phyloP scores from a whole-genome alignment of 441 rosid genomes.

The Erodium trifolium region DNA sequence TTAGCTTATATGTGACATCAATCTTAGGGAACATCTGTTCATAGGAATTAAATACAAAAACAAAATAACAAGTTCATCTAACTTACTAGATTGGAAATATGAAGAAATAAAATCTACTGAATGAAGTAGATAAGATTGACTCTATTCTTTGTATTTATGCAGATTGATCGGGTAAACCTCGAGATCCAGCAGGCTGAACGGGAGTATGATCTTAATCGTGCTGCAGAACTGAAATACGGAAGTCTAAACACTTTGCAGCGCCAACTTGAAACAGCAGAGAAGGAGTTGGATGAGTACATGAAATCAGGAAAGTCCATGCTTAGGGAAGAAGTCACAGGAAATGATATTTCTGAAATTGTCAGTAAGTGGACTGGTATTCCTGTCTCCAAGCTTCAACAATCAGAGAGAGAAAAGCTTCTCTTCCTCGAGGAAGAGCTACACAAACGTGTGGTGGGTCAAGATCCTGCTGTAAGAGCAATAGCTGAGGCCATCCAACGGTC shows the following conservation, averaged over 20 bases:
- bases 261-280: conserved; percentile 75
- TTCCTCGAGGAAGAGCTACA: conserved; percentile 93
- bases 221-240: conserved; percentile 94
- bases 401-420: conserved; percentile 86
- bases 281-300: conserved; percentile 76
- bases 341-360: conserved; percentile 67
- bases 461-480: conserved; percentile 93
- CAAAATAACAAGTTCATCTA: no score
- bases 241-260: conserved; percentile 82
- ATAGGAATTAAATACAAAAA: no score
- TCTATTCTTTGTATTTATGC: conserved; percentile 17
- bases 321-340: conserved; percentile 73
- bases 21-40: no score
- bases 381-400: conserved; percentile 86
- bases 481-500: conserved; percentile 94
- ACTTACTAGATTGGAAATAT: no score
- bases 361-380: conserved; percentile 99
- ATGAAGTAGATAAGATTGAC: no score
- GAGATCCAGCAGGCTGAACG: conserved; percentile 99
- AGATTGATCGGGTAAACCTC: conserved; percentile 88
- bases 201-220: conserved; percentile 95
- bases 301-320: conserved; percentile 90
- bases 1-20: no score
- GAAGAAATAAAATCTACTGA: no score
- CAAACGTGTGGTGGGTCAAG: conserved; percentile 89